phyloP scores from a whole-genome alignment of 2,329 filamentous ascomycete genomes.

The Raffaelea arxii region DNA sequence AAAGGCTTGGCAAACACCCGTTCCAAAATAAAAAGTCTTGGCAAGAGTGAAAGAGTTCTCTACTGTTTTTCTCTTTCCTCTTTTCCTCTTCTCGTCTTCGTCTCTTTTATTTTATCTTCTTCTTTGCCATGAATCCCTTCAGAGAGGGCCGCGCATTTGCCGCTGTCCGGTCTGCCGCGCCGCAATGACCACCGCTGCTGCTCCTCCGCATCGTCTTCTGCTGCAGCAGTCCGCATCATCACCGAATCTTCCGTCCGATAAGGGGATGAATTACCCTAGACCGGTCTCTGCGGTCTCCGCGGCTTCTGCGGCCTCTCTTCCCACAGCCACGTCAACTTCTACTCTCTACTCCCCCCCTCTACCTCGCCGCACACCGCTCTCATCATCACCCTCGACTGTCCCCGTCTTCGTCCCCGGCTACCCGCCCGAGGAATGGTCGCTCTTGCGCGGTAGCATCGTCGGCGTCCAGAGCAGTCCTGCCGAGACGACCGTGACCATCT shows the following conservation, averaged over 20 bases:
- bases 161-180: no score
- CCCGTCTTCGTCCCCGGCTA: slow-evolving; percentile 37
- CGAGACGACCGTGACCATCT: slow-evolving; percentile 38
- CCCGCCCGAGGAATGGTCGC: slow-evolving; percentile 29
- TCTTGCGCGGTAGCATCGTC: slow-evolving; percentile 35
- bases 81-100: not conserved
- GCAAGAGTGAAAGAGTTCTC: not conserved
- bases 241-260: no score
- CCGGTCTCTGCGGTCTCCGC: no score
- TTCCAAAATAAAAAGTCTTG: not conserved
- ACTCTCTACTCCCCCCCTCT: not conserved
- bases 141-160: no score
- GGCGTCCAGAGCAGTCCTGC: slow-evolving; percentile 11
- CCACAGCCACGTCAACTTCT: no score
- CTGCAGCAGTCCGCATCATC: no score
- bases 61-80: not conserved
- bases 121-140: no score
- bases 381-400: slow-evolving; percentile 23
- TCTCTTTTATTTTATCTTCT: not conserved
- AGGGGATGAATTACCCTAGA: no score
- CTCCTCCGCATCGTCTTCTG: no score
- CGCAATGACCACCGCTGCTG: not conserved
- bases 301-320: no score
- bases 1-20: no score
- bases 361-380: slow-evolving; percentile 6